Conservation (phyloP, 73 alveolate species). For the Paramecium sonneborni region DNA sequence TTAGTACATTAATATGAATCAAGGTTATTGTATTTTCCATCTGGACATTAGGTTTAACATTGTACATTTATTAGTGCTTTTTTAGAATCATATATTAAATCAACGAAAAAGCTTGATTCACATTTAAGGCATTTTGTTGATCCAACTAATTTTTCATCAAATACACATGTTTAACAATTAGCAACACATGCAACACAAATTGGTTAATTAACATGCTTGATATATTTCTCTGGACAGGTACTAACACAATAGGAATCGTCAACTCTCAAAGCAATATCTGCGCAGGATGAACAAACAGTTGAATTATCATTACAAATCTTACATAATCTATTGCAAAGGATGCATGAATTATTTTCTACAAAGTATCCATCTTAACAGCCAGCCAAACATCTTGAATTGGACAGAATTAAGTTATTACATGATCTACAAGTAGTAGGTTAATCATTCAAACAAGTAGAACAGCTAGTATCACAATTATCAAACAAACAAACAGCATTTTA, state of each 20-base stretch:
- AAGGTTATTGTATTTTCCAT: background rate
- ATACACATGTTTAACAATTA: background rate
- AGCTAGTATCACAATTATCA: background rate
- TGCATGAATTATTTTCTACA: background rate
- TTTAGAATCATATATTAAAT: background rate
- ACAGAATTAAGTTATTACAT: background rate
- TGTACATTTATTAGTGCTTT: background rate
- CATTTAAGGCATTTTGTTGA: background rate
- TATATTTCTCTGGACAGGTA: background rate
- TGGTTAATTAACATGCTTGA: background rate
- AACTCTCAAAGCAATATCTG: background rate
- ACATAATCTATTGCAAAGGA: background rate
- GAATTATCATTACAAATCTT: background rate
- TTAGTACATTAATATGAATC: background rate
- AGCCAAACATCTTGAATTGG: background rate
- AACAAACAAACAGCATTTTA: background rate
- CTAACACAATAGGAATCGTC: background rate
- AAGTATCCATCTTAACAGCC: background rate
- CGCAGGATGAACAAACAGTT: background rate
- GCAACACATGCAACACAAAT: background rate
- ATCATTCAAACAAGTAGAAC: background rate
- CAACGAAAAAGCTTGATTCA: background rate
- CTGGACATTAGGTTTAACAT: conserved; percentile 15
- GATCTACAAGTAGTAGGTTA: background rate
- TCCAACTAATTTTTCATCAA: background rate